These are phyloP conservation scores for Daedaleopsis nitida DNA, from an alignment of 768 basidiomycete species.

Conservation along the genomic window DNA sequence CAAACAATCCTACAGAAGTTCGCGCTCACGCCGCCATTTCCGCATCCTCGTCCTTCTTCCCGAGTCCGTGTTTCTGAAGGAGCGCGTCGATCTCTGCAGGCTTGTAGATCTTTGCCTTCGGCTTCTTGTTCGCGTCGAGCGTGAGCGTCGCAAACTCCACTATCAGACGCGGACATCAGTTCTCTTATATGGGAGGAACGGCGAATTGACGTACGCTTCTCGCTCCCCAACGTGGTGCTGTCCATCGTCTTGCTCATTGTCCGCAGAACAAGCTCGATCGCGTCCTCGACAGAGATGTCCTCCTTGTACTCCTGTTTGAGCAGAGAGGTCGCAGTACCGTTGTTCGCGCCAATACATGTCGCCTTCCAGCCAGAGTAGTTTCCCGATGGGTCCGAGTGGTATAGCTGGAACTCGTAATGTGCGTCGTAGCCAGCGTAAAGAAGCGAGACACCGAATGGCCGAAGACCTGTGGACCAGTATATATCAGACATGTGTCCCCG, in stretches of 20 bases:
- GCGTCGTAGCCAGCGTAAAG: slow-evolving; percentile 97
- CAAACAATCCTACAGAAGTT: slow-evolving; percentile 9
- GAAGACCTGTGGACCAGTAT: slow-evolving; percentile 66
- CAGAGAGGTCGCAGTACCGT: slow-evolving; percentile 91
- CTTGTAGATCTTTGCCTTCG: slow-evolving; percentile 89
- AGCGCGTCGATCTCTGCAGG: slow-evolving; percentile 88
- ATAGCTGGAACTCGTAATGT: slow-evolving; percentile 94
- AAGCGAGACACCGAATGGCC: slow-evolving; percentile 96
- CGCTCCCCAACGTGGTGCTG: slow-evolving; percentile 92
- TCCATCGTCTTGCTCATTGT: slow-evolving; percentile 99
- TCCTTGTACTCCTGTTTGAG: slow-evolving; percentile 99
- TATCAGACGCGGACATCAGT: slow-evolving; percentile 32
- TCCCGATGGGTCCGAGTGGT: slow-evolving; percentile 97
- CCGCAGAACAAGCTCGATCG: slow-evolving; percentile 86
- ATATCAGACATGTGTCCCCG: slow-evolving; percentile 6
- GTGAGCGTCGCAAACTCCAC: slow-evolving; percentile 97
- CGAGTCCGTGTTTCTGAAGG: slow-evolving; percentile 75
- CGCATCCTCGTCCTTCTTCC: slow-evolving; percentile 83
- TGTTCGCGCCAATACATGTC: slow-evolving; percentile 98
- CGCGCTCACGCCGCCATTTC: slow-evolving; percentile 61
- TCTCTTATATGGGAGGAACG: neutral
- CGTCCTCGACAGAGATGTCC: slow-evolving; percentile 87
- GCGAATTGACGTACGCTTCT: slow-evolving; percentile 71
- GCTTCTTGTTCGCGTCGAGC: slow-evolving; percentile 73
- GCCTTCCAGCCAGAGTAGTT: slow-evolving; percentile 99